Evolutionary conservation across 768 basidiomycete species (phyloP).

Genomic region (Phanerochaete sordida): DNA sequence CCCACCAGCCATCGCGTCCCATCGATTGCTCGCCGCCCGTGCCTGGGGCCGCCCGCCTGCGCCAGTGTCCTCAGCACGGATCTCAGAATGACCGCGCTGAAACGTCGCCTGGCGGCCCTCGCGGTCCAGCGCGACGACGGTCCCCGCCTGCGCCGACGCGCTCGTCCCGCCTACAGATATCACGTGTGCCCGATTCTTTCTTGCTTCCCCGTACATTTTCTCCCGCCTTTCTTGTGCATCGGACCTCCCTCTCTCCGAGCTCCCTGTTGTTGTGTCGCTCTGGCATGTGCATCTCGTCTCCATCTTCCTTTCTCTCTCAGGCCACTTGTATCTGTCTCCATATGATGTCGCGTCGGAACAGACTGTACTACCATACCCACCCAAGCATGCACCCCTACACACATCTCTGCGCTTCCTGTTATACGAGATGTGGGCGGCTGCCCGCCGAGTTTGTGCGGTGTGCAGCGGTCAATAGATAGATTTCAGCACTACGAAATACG

Average conservation of each 20-base stretch:
- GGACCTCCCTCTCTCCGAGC: background rate
- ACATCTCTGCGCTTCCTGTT: background rate
- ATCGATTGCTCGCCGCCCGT: background rate
- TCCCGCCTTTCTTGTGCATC: background rate
- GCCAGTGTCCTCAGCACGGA: background rate
- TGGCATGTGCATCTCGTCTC: background rate
- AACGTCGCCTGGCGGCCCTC: background rate
- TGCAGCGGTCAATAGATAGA: background rate
- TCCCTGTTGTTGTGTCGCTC: background rate
- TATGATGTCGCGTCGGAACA: constrained; percentile 6
- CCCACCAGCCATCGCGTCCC: background rate
- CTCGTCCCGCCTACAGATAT: background rate
- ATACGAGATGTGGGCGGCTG: background rate
- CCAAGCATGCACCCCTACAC: background rate
- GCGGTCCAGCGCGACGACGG: background rate
- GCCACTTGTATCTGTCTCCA: background rate
- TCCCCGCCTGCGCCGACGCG: background rate
- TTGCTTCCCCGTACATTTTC: background rate
- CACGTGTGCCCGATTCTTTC: background rate
- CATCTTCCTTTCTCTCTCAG: background rate
- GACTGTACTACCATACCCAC: constrained; percentile 1
- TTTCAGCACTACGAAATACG: background rate
- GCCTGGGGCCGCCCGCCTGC: background rate
- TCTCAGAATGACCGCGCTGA: background rate
- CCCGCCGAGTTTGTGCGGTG: background rate